phyloP scores from a whole-genome alignment of 169 alveolate genomes.

The Cryptosporidium ubiquitum region DNA sequence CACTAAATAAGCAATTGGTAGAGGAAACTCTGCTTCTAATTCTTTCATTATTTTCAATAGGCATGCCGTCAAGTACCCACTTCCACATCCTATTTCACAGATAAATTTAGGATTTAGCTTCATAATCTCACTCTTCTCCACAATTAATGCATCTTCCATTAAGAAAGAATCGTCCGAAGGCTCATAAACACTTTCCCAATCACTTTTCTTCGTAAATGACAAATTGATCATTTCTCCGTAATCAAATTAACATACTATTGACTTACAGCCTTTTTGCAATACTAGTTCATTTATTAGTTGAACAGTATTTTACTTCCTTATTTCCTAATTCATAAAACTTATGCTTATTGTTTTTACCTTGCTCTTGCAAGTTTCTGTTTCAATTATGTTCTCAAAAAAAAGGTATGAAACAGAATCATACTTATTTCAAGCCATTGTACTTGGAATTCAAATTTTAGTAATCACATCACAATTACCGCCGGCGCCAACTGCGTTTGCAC shows the following conservation, averaged over 20 bases:
- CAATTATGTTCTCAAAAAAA: too few species aligned
- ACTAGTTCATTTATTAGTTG: too few species aligned
- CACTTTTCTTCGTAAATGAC: slow-evolving; percentile 4
- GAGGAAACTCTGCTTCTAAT: not conserved
- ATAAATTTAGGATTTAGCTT: slow-evolving; percentile 9
- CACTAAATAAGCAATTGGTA: slow-evolving; percentile 29
- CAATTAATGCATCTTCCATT: slow-evolving; percentile 34
- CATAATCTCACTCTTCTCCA: slow-evolving; percentile 11
- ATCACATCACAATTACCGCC: not conserved
- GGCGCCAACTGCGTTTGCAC: not conserved
- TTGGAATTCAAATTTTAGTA: too few species aligned
- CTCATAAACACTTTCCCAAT: slow-evolving; percentile 55
- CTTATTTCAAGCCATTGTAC: too few species aligned
- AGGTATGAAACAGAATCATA: too few species aligned
- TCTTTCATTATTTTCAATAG: slow-evolving; percentile 15
- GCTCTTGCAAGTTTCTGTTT: too few species aligned
- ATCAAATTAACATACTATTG: not conserved
- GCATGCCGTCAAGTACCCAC: slow-evolving; percentile 43
- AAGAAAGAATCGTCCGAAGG: slow-evolving; percentile 72
- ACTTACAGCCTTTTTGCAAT: not conserved
- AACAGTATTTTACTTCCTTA: too few species aligned
- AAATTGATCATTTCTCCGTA: not conserved
- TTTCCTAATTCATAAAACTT: too few species aligned
- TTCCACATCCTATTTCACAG: slow-evolving; percentile 72
- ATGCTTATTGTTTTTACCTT: too few species aligned